Percentiles rank a stretch among this genome's conserved stretches.
Conservation (phyloP, 108 stramenopile genomes). For the Seminavis robusta region DNA sequence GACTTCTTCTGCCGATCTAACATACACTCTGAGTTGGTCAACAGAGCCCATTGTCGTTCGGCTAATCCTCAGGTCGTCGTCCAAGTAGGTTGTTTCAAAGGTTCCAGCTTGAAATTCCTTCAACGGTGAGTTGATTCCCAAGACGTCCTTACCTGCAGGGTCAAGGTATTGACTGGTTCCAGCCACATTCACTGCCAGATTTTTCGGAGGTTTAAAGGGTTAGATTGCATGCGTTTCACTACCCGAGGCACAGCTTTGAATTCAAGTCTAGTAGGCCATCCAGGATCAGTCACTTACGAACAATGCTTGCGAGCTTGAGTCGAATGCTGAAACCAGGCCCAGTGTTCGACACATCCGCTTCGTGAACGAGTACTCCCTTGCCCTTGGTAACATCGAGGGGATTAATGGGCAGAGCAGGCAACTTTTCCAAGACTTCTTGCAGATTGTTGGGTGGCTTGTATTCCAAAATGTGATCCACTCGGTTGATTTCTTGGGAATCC, state of each 20-base stretch:
- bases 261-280: no score
- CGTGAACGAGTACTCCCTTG: constrained; percentile 69
- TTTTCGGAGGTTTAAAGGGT: no score
- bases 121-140: constrained; percentile 60
- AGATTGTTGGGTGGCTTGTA: constrained; percentile 45
- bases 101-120: constrained; percentile 45
- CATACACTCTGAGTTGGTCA: constrained; percentile 73
- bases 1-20: constrained; percentile 19
- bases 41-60: constrained; percentile 52
- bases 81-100: constrained; percentile 76
- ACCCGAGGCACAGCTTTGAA: no score
- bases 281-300: constrained; percentile 43
- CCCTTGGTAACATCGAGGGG: constrained; percentile 54
- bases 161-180: constrained; percentile 57
- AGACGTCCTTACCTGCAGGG: constrained; percentile 57
- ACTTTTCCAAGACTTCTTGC: constrained; percentile 17
- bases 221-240: no score
- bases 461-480: constrained; percentile 69
- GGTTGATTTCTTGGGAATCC: constrained; percentile 27
- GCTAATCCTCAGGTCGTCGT: constrained; percentile 64
- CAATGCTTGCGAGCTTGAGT: constrained; percentile 42
- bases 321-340: constrained; percentile 47
- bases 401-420: constrained; percentile 45
- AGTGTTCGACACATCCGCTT: constrained; percentile 56
- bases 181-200: constrained; percentile 72